Evolutionary conservation across 148 eudicot species (phyloP), one percentile per base, ranked within the genome.

Genomic region (Agrostemma githago): DNA sequence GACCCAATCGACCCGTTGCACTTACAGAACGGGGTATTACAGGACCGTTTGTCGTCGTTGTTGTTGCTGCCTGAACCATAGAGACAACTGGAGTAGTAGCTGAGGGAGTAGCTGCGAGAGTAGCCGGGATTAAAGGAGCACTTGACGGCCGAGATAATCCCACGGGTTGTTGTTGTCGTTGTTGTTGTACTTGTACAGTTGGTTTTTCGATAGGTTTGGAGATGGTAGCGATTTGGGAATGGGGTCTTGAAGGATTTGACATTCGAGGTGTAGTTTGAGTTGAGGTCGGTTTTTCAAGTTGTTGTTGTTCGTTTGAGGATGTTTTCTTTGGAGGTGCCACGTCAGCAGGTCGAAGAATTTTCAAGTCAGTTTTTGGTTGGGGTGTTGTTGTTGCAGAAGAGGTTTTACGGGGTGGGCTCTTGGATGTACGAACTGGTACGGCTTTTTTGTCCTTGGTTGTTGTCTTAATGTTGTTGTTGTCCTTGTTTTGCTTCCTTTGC

Each of bases 1-100:
- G 91, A 72, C 88, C 91, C 85, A 89, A 76, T 58, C 84, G 87
- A 4, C 96, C 92, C 44, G 90, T 82, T 71, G 94, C 96, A 84
- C 94, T 96, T 20, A 73, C 78, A 5, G 94, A 90, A 39, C 96
- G 98, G 6, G 92, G 74, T 60, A 87, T 63, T 6, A 71, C 46
- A 11, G 90, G 85, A 16, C 77, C 51, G 57, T 67, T 69, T 2
- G 73, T 20, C 0, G 78, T 80, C 17, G 83, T 73, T 20, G 89
- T 26, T 26, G 34, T 26, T 26, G 83, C 75, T 20, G 89, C 51
- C 69, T 82, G 91, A 16, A 79, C 88, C 83, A 70, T 72, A 40
- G 90, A 82, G 53, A 80, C 89, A 68, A 72, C 79, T 1, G 92
- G 76, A 8, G 87, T 34, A 71, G 79, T 60, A 34, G 84, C 83